A percentile compares a stretch with the other conserved stretches of the same genome.
phyloP scores from a whole-genome alignment of 1,284 basidiomycete genomes.

The Gastroboletus turbinatus region DNA sequence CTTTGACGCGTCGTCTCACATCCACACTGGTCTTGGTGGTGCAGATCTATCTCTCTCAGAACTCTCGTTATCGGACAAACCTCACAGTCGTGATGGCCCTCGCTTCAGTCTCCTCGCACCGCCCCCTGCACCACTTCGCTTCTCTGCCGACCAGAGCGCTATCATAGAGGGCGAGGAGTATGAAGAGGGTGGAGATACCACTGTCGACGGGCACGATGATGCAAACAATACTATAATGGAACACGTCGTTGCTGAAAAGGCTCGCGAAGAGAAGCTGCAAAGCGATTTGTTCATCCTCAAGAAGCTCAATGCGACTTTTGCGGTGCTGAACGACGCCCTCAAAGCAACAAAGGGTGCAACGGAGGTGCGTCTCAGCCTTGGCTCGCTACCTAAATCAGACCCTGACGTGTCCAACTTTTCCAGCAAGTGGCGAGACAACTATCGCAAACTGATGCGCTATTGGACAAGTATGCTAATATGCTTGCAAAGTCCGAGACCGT shows the following conservation, averaged over 20 bases:
- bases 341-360: slow-evolving; percentile 60
- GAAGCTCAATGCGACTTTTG: slow-evolving; percentile 69
- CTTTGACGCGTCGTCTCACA: slow-evolving; percentile 38
- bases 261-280: slow-evolving; percentile 69
- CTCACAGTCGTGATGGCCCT: slow-evolving; percentile 30
- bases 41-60: slow-evolving; percentile 65
- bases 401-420: not conserved
- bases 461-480: slow-evolving; percentile 70
- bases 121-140: slow-evolving; percentile 29
- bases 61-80: slow-evolving; percentile 49
- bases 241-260: slow-evolving; percentile 37
- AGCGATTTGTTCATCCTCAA: slow-evolving; percentile 68
- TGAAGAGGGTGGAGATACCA: slow-evolving; percentile 25
- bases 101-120: slow-evolving; percentile 45
- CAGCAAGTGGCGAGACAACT: slow-evolving; percentile 66
- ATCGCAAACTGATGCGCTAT: slow-evolving; percentile 64
- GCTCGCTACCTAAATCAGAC: not conserved
- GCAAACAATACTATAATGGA: slow-evolving; percentile 22
- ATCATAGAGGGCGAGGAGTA: slow-evolving; percentile 34
- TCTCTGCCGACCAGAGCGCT: slow-evolving; percentile 27
- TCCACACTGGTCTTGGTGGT: slow-evolving; percentile 45
- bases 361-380: slow-evolving; percentile 45
- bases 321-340: slow-evolving; percentile 63
- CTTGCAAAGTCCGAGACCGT: slow-evolving; percentile 68
- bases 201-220: slow-evolving; percentile 22